Conservation (phyloP, 352 stramenopile species). For the Globisporangium parvum region DNA sequence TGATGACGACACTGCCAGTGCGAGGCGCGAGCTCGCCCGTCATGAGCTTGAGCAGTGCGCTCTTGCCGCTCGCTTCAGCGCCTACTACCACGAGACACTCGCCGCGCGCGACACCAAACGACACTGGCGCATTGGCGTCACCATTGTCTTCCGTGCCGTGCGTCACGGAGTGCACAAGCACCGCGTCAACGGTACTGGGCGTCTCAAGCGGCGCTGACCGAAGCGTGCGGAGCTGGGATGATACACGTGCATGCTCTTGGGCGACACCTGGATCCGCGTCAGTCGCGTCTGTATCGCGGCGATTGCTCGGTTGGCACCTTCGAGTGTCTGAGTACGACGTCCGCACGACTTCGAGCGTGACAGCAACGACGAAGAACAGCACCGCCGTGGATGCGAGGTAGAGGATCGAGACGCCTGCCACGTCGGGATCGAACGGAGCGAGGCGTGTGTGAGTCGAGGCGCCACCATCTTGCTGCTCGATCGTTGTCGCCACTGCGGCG, state of each 20-base stretch:
- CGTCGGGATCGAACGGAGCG: conserved; percentile 10
- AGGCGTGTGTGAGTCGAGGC: not conserved
- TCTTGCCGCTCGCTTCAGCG: conserved; percentile 11
- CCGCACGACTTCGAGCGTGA: conserved; percentile 31
- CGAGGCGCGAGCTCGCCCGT: conserved; percentile 15
- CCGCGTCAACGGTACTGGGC: not conserved
- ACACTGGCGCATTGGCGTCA: conserved; percentile 2
- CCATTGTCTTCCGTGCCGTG: conserved; percentile 1
- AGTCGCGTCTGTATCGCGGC: not conserved
- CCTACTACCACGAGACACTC: conserved; percentile 17
- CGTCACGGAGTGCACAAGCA: conserved; percentile 6
- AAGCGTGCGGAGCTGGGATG: not conserved
- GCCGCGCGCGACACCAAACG: conserved; percentile 13
- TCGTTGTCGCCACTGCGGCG: too few species aligned
- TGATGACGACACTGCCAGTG: conserved; percentile 11
- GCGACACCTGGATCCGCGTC: not conserved
- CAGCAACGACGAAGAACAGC: conserved; percentile 35
- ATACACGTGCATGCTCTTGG: not conserved
- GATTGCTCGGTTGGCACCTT: not conserved
- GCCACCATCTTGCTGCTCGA: not conserved
- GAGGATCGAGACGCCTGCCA: conserved; percentile 16
- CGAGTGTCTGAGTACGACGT: not conserved
- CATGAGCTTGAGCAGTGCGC: conserved; percentile 15
- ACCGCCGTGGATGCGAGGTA: conserved; percentile 40
- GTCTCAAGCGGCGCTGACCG: too few species aligned